Conservation (phyloP, 331 rosid genomes). For the Dryas integrifolia region DNA sequence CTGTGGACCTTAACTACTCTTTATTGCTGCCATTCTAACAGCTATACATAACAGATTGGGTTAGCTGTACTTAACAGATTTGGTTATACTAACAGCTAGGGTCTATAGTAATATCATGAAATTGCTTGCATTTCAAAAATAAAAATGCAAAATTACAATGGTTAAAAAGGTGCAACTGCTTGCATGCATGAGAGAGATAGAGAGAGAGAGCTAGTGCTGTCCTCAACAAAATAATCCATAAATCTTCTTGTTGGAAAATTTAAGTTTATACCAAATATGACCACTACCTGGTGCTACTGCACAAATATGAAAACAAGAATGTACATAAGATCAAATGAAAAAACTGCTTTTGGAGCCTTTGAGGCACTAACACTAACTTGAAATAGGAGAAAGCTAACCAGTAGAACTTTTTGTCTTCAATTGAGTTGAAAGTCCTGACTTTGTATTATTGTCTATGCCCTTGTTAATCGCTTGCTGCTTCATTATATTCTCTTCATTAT, state of each 20-base stretch:
- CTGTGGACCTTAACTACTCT: no score
- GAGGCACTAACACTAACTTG: neutral
- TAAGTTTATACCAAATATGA: neutral
- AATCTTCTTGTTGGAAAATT: neutral
- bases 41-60: no score
- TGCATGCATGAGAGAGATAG: neutral
- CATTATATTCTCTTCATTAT: conserved; percentile 54
- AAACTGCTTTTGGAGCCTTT: neutral
- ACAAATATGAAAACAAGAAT: neutral
- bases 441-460: conserved; percentile 55
- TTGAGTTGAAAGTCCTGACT: conserved; percentile 58
- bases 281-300: neutral
- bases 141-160: neutral
- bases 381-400: conserved; percentile 43
- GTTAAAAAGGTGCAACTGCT: neutral
- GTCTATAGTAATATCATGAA: no score
- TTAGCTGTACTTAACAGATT: no score
- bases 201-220: neutral
- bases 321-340: neutral
- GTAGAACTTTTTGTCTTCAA: conserved; percentile 48
- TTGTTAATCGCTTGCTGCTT: conserved; percentile 62
- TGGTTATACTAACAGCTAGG: no score
- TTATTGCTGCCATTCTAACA: no score
- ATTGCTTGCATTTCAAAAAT: no score
- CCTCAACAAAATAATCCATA: neutral